These are phyloP conservation scores for Fusarium agapanthi DNA, from an alignment of 2,329 filamentous ascomycete genomes.

Conservation along the genomic window DNA sequence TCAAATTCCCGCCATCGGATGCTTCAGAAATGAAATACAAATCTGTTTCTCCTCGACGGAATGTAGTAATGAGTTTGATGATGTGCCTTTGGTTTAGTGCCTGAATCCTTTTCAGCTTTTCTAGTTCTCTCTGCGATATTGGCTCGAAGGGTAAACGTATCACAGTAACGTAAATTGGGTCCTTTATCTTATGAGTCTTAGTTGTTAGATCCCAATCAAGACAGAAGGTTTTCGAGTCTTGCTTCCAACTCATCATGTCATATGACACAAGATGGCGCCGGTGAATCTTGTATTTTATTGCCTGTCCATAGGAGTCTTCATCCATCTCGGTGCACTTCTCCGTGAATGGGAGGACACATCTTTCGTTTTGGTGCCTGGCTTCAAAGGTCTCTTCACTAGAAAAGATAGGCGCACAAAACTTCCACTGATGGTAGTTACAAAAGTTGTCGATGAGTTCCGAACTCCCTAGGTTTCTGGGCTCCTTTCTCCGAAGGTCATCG, in stretches of 20 bases:
- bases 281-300: neutral
- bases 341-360: neutral
- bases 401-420: neutral
- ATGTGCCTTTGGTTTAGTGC: neutral
- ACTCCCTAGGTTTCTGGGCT: accelerated
- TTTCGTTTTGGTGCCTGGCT: accelerated
- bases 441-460: neutral
- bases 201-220: neutral
- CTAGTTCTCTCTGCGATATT: accelerated
- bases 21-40: neutral
- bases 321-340: neutral
- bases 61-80: neutral
- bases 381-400: accelerated
- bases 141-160: neutral
- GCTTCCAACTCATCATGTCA: neutral
- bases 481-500: neutral
- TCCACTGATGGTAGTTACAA: neutral
- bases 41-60: neutral
- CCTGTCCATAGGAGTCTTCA: too few relatives aligned
- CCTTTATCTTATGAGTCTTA: neutral
- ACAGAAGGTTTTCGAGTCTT: too few relatives aligned
- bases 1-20: neutral
- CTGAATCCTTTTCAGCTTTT: neutral
- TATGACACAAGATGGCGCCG: neutral
- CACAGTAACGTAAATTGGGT: neutral